A percentile compares a stretch with the other conserved stretches of the same genome.
Conservation (phyloP, 2,329 filamentous ascomycete genomes). For the Aspergillus floridensis region DNA sequence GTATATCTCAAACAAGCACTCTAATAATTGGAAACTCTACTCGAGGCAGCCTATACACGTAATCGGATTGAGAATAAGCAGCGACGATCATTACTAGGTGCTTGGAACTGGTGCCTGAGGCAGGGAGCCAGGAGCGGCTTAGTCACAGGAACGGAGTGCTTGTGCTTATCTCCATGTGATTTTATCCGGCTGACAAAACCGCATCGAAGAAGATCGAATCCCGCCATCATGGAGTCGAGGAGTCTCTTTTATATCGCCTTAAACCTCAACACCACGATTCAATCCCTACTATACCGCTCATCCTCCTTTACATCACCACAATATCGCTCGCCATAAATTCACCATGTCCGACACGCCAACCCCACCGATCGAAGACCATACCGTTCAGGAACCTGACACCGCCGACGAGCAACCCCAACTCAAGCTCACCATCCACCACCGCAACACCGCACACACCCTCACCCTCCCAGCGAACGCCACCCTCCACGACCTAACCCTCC, state of each 20-base stretch:
- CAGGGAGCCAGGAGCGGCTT: not conserved
- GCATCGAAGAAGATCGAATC: constrained; percentile 5
- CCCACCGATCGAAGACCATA: not conserved
- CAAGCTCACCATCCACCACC: constrained; percentile 53
- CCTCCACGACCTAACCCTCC: constrained; percentile 43
- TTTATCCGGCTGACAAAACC: not conserved
- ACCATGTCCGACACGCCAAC: not conserved
- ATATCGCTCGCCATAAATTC: not conserved
- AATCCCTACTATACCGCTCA: not conserved
- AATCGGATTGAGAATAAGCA: not conserved
- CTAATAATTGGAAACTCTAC: not conserved
- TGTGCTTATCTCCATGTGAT: constrained; percentile 1
- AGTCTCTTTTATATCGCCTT: not conserved
- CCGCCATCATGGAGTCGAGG: not conserved
- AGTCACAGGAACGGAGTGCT: not conserved
- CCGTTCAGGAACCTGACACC: not conserved
- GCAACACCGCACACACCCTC: constrained; percentile 51
- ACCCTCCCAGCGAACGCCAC: constrained; percentile 51
- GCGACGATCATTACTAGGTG: not conserved
- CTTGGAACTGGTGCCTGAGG: not conserved
- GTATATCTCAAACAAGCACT: not conserved
- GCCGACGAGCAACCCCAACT: constrained; percentile 17
- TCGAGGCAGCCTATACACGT: not conserved
- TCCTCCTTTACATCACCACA: not conserved
- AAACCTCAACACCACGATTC: not conserved